Conservation (phyloP, 306 rosid genomes). For the Malus fusca region DNA sequence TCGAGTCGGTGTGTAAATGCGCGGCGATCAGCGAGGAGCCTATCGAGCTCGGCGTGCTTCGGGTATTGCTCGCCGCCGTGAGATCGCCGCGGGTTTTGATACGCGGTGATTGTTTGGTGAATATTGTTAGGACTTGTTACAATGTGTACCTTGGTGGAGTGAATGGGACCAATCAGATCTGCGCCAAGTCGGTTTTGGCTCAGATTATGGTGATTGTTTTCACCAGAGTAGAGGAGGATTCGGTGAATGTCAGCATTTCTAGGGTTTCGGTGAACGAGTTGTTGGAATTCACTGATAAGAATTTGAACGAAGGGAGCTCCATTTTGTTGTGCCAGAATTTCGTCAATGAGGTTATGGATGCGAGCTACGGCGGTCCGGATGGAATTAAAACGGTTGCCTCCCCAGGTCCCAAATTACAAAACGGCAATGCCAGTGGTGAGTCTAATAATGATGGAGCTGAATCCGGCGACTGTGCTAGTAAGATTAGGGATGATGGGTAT, state of each 20-base stretch:
- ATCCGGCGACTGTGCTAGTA: constrained; percentile 41
- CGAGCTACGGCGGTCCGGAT: constrained; percentile 48
- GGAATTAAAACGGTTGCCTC: constrained; percentile 6
- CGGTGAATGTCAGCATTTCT: constrained; percentile 37
- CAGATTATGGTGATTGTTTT: constrained; percentile 85
- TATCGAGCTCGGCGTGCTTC: constrained; percentile 72
- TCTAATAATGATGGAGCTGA: constrained; percentile 32
- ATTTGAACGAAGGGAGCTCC: constrained; percentile 91
- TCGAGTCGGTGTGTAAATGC: constrained; percentile 72
- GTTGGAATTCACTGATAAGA: constrained; percentile 91
- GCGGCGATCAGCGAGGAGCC: constrained; percentile 81
- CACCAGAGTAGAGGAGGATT: constrained; percentile 73
- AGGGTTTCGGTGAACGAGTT: constrained; percentile 66
- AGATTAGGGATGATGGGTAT: constrained; percentile 88
- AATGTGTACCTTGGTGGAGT: constrained; percentile 94
- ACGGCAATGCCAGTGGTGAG: constrained; percentile 25
- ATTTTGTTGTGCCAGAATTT: constrained; percentile 72
- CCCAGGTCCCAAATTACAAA: constrained; percentile 24
- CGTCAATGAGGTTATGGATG: constrained; percentile 76
- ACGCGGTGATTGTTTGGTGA: constrained; percentile 76
- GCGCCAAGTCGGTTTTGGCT: constrained; percentile 93
- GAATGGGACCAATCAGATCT: constrained; percentile 97
- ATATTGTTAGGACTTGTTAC: constrained; percentile 81
- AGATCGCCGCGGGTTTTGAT: constrained; percentile 69
- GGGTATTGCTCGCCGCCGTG: constrained; percentile 73